Base-by-base conservation (phyloP, 768 basidiomycete species). In the Ramaria sp. region DNA sequence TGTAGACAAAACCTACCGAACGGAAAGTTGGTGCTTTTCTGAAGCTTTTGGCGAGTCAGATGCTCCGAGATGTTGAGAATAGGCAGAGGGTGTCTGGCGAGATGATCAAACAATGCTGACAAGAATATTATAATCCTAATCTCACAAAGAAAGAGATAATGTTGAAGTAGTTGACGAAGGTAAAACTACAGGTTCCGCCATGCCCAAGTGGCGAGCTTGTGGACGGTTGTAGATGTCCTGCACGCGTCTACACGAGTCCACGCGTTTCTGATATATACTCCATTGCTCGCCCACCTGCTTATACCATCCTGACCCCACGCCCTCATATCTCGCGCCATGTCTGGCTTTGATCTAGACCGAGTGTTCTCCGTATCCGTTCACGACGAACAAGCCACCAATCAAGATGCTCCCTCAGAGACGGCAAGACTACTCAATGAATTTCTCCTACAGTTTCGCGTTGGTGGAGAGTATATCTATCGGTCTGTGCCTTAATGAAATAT, bases 41-140 rank as follows among this genome's bases (percentile, higher is more conserved):
- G 86, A 12, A 97, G 78, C 63, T 85, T 85, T 58, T 84, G 73
- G 60, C 96, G 81, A 43, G 90, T 95, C 64, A 89, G 78, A 72
- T 98, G 95, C 65, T 98, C 96, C 1, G 94, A 96, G 65, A 98
- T 87, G 70, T 93, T 96, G 60, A 99, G 78, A 66, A 99, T 92
- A 10, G 96, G 92, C 13, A 98, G 78, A 38, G 96, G 95, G 69
- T 98, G 96, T 55, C 94, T 98, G 65, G 34, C 68, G 20, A 12
- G 43, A 50, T 61, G 39, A 61, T 65, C 63, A 64, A 63, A 64
- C 49, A 67, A 50, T 59, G 59, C 57, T 49, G 22, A 30, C 9
- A 22, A 48, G 34, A 43, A 53, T 46, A 42, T 38, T 31, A 6
- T 24, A 27, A 41, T 11, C 34, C 22, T 12, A 39, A 51, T 71